Percentiles rank a stretch among this genome's conserved stretches.
Conservation (phyloP, 345 rosid genomes). For the Eucalyptus globulus region DNA sequence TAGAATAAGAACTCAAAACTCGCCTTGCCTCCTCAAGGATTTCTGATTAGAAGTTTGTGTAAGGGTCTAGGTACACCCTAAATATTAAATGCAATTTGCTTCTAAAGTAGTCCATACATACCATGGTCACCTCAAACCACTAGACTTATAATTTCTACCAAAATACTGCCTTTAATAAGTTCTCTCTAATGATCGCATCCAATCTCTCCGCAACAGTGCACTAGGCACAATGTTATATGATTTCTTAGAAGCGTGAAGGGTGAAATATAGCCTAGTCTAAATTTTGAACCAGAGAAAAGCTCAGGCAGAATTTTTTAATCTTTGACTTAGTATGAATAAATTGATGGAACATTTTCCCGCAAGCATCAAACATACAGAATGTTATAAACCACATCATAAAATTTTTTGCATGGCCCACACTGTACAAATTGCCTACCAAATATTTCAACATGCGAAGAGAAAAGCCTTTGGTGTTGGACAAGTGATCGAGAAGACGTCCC, state of each 20-base stretch:
- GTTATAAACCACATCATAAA: background rate
- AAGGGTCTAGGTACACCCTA: background rate
- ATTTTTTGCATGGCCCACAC: background rate
- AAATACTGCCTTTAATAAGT: background rate
- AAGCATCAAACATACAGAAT: background rate
- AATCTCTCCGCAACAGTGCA: background rate
- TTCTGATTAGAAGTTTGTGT: background rate
- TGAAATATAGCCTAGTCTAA: background rate
- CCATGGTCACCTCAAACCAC: background rate
- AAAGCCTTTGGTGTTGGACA: constrained; percentile 83
- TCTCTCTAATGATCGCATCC: background rate
- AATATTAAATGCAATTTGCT: background rate
- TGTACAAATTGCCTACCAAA: constrained; percentile 34
- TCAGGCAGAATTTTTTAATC: background rate
- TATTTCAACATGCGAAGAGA: constrained; percentile 66
- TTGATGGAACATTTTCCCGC: background rate
- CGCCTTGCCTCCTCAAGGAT: background rate
- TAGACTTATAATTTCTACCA: background rate
- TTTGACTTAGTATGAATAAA: background rate
- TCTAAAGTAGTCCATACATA: background rate
- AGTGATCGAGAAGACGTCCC: constrained; percentile 87
- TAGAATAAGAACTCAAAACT: background rate
- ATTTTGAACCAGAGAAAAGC: background rate
- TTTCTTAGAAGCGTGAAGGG: background rate
- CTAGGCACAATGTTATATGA: background rate